Evolutionary conservation across 768 basidiomycete genomes (phyloP).

Genomic region (Serendipita vermifera): DNA sequence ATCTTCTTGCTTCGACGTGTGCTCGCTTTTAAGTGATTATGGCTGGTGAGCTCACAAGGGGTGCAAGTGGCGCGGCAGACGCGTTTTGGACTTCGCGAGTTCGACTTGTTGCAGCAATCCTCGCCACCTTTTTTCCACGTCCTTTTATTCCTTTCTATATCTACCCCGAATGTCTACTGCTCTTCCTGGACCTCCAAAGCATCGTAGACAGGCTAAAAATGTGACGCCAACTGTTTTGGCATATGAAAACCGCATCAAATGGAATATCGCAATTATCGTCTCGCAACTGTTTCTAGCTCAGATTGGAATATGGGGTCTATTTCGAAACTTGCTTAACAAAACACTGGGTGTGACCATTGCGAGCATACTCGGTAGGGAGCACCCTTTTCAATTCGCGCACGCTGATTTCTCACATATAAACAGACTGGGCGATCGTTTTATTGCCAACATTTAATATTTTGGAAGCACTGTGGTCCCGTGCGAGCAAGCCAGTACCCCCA

Average conservation of each 20-base stretch:
- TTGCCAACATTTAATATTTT: not conserved
- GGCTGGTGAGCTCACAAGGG: too few relatives aligned
- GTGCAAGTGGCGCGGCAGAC: too few relatives aligned
- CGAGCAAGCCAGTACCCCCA: not conserved
- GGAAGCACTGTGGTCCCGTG: constrained; percentile 1
- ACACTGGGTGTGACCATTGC: not conserved
- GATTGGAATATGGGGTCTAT: not conserved
- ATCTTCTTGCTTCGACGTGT: too few relatives aligned
- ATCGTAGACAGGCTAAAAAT: not conserved
- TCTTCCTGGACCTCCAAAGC: constrained; percentile 5
- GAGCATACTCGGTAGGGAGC: not conserved
- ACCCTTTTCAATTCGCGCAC: not conserved
- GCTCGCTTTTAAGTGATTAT: too few relatives aligned
- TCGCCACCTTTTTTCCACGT: too few relatives aligned
- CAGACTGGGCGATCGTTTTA: not conserved
- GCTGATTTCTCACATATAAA: not conserved
- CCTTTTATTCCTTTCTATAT: not conserved
- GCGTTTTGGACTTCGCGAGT: too few relatives aligned
- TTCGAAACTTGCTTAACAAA: not conserved
- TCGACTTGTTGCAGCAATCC: too few relatives aligned
- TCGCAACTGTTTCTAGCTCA: not conserved
- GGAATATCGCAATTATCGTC: not conserved
- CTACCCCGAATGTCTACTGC: not conserved
- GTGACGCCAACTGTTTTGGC: not conserved
- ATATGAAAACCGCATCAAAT: not conserved